Percentiles rank a stretch among this genome's conserved stretches.
phyloP scores from a whole-genome alignment of 2,329 filamentous ascomycete species.

The Penicillium verrucosum region DNA sequence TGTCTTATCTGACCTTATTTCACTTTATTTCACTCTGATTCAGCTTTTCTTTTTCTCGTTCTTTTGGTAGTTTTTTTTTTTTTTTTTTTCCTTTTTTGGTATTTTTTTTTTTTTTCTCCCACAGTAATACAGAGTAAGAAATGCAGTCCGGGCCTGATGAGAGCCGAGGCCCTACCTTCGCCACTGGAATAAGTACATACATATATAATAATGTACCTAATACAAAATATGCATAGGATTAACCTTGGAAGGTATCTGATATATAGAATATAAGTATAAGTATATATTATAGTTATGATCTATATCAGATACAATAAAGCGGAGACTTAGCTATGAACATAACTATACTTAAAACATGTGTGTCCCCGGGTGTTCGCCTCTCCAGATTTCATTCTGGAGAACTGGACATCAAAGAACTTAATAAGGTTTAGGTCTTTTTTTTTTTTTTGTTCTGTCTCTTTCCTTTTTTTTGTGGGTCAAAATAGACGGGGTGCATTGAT shows the following conservation, averaged over 20 bases:
- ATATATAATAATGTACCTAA: too few relatives aligned
- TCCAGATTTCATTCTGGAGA: background rate
- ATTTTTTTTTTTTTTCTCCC: background rate
- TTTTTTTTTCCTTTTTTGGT: background rate
- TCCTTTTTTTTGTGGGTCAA: background rate
- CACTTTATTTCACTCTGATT: background rate
- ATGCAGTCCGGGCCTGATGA: background rate
- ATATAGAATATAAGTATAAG: background rate
- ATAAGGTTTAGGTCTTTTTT: background rate
- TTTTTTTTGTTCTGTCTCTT: background rate
- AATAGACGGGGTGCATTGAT: background rate
- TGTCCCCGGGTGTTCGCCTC: background rate
- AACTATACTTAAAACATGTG: background rate
- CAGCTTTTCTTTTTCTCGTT: too few relatives aligned
- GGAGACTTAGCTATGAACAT: background rate
- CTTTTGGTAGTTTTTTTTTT: background rate
- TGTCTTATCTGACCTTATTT: background rate
- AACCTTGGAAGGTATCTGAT: too few relatives aligned
- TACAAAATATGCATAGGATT: too few relatives aligned
- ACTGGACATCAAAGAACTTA: background rate
- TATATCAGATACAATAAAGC: background rate
- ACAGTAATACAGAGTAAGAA: background rate
- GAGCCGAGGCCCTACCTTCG: conserved; percentile 2
- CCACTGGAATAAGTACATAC: background rate
- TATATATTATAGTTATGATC: background rate